Base-by-base conservation (phyloP, 1,284 basidiomycete species). In the Ganoderma boninense region DNA sequence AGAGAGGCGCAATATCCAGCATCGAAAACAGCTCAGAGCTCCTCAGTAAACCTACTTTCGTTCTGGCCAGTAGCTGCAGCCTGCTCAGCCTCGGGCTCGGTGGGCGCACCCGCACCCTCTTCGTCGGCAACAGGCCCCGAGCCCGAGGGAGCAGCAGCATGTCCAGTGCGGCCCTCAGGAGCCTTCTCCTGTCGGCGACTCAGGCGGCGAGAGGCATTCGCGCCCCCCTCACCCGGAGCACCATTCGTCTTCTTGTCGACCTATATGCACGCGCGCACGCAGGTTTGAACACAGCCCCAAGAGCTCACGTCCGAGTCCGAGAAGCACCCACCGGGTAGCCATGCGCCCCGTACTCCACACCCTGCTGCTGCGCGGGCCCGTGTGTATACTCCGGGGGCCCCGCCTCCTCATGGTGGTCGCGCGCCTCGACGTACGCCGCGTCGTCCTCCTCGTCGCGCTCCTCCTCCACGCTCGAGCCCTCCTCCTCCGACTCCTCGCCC, bases 401-500 rank as follows among this genome's bases (percentile, higher is more conserved):
- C 18, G 81, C 77, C 26, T 82, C 84, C 20, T 80, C 71, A 2
- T 62, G 66, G 32, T 59, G 66, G 35, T 83, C 84, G 38, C 87
- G 86, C 1, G 85, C 84, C 65, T 82, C 82, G 56, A 79, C 78
- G 66, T 79, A 85, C 63, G 84, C 82, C 16, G 84, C 87, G 2
- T 85, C 86, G 2, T 87, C 87, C 2, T 90, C 90, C 63, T 90
- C 89, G 70, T 93, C 93, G 68, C 93, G 89, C 71, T 93, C 94
- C 68, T 93, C 94, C 76, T 95, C 94, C 35, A 90, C 84, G 65
- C 90, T 92, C 46, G 89, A 91, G 11, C 90, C 92, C 66, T 90
- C 92, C 23, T 88, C 90, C 59, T 89, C 89, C 26, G 91, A 89
- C 18, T 87, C 88, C 46, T 87, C 88, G 2, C 91, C 92, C 57